phyloP scores from a whole-genome alignment of 441 rosid genomes.

The Arabidopsis hybrid region DNA sequence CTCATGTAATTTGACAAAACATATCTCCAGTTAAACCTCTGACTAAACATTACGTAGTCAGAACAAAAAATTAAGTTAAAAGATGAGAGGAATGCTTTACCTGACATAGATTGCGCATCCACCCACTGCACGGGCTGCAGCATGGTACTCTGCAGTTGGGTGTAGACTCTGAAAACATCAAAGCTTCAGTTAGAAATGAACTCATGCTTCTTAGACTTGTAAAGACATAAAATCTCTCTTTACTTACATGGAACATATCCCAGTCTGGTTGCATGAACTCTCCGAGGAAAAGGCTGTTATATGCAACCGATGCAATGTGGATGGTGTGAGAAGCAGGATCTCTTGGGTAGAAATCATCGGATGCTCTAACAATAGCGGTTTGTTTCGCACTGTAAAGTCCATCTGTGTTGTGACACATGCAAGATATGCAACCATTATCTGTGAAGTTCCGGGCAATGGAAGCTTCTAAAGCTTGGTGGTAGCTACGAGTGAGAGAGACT shows the following conservation, averaged over 20 bases:
- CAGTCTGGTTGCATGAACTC: slow-evolving; percentile 98
- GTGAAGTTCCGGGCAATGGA: slow-evolving; percentile 76
- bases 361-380: slow-evolving; percentile 86
- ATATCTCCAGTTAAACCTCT: slow-evolving; percentile 20
- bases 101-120: slow-evolving; percentile 97
- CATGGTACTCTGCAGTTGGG: slow-evolving; percentile 91
- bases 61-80: neutral
- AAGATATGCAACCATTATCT: slow-evolving; percentile 89
- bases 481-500: slow-evolving; percentile 87
- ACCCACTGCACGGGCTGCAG: slow-evolving; percentile 92
- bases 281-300: slow-evolving; percentile 87
- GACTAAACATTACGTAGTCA: slow-evolving; percentile 1
- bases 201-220: neutral
- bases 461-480: slow-evolving; percentile 84
- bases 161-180: slow-evolving; percentile 78
- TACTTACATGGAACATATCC: slow-evolving; percentile 98
- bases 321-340: slow-evolving; percentile 96
- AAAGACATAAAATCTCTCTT: slow-evolving; percentile 1
- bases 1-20: slow-evolving; percentile 9
- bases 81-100: slow-evolving; percentile 42
- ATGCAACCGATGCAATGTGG: slow-evolving; percentile 91
- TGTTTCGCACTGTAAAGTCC: slow-evolving; percentile 88
- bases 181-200: slow-evolving; percentile 1
- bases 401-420: slow-evolving; percentile 96
- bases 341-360: slow-evolving; percentile 86